These are phyloP conservation scores for Penicillium nordicum DNA, from an alignment of 2,329 filamentous ascomycete genomes.

Conservation along the genomic window DNA sequence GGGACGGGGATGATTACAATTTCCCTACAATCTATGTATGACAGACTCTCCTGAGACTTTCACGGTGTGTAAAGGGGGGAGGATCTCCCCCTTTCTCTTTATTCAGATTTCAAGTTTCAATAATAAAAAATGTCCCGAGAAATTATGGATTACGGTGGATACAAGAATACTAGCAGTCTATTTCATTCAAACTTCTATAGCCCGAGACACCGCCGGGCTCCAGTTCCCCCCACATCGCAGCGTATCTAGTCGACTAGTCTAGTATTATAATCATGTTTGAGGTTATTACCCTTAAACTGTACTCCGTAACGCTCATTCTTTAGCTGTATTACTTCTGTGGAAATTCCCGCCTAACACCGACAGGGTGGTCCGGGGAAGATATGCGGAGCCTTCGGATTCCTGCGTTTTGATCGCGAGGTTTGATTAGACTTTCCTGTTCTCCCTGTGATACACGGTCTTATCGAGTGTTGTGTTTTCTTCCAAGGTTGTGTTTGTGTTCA, in stretches of 20 bases:
- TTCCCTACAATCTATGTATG: background rate
- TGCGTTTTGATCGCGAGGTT: constrained; percentile 21
- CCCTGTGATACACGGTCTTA: constrained; percentile 14
- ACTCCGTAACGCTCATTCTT: constrained; percentile 8
- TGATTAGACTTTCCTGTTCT: constrained; percentile 15
- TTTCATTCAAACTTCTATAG: constrained; percentile 24
- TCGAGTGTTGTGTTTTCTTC: background rate
- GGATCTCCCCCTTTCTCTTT: background rate
- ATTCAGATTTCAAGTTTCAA: background rate
- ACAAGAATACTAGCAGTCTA: constrained; percentile 17
- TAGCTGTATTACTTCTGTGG: constrained; percentile 12
- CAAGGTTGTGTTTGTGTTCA: background rate
- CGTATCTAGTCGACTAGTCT: background rate
- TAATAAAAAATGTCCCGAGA: constrained; percentile 5
- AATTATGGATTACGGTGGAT: constrained; percentile 17
- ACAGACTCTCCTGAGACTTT: background rate
- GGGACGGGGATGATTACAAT: background rate
- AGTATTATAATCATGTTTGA: background rate
- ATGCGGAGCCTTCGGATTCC: constrained; percentile 27
- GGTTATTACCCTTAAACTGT: background rate
- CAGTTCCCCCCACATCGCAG: constrained; percentile 22
- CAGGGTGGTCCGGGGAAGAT: constrained; percentile 27
- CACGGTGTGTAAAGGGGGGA: constrained; percentile 1
- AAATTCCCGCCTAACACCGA: constrained; percentile 23
- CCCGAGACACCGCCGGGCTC: constrained; percentile 18